Conservation (phyloP, 2,329 filamentous ascomycete species). For the Colletotrichum incanum region DNA sequence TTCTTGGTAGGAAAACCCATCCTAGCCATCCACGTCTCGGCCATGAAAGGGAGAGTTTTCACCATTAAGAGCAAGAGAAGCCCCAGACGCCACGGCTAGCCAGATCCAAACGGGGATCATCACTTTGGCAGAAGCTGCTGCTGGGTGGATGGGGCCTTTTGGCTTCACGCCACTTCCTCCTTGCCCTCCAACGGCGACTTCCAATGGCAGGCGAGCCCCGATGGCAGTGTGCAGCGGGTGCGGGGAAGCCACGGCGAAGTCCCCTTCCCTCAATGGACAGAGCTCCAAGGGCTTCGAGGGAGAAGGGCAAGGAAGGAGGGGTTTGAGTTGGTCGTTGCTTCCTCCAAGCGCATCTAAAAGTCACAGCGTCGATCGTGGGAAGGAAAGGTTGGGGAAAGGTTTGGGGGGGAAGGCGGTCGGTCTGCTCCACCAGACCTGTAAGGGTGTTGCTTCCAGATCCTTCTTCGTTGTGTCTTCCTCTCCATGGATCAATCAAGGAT, state of each 20-base stretch:
- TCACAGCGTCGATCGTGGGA: neutral
- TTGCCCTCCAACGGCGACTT: neutral
- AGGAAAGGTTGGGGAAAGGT: neutral
- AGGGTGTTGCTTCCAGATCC: too few relatives aligned
- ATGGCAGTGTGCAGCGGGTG: conserved; percentile 14
- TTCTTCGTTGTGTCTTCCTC: neutral
- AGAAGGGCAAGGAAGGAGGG: neutral
- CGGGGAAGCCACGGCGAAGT: conserved; percentile 26
- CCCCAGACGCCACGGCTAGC: neutral
- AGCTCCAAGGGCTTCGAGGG: neutral
- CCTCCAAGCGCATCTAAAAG: neutral
- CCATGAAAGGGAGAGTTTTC: neutral
- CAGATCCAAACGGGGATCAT: neutral
- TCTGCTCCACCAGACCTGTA: neutral
- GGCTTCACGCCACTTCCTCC: conserved; percentile 1
- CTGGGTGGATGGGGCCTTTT: neutral
- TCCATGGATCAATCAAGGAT: conserved; percentile 1
- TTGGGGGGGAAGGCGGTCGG: neutral
- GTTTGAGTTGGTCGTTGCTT: neutral
- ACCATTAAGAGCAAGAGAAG: neutral
- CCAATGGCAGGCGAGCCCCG: conserved; percentile 2
- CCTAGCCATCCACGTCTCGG: neutral
- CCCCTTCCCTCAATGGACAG: neutral
- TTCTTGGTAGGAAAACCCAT: neutral
- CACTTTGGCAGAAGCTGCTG: neutral